Evolutionary conservation across 139 green algal species (phyloP).

Genomic region (Chlamydomonas sphaeroides): DNA sequence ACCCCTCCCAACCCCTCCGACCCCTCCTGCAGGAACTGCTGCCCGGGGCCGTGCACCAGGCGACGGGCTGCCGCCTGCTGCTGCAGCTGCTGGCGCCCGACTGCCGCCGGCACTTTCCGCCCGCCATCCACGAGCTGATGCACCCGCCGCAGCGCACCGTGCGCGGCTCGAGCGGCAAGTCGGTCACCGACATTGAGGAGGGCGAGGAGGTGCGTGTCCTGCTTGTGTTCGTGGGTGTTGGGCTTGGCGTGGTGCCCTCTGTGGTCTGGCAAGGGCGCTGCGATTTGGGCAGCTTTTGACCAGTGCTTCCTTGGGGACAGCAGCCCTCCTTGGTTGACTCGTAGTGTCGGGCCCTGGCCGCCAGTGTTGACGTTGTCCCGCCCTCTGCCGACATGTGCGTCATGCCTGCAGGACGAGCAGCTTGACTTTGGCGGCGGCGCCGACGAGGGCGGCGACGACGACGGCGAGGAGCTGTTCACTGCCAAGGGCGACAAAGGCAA

Average conservation of each 20-base stretch:
- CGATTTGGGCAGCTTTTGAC: not conserved
- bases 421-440: conserved; percentile 6
- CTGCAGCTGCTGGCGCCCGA: conserved; percentile 80
- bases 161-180: conserved; percentile 40
- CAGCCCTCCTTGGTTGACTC: no score
- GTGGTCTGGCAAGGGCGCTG: no score
- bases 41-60: conserved; percentile 58
- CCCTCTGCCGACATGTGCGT: no score
- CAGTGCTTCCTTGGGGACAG: conserved; percentile 13
- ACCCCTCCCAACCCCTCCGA: not conserved
- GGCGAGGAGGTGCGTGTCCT: conserved; percentile 53
- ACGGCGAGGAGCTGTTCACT: conserved; percentile 41
- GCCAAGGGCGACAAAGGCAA: conserved; percentile 7
- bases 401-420: conserved; percentile 27
- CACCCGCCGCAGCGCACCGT: conserved; percentile 58
- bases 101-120: conserved; percentile 73
- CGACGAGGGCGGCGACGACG: not conserved
- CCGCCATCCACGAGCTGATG: conserved; percentile 61
- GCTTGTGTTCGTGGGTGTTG: no score
- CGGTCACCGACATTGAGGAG: conserved; percentile 50
- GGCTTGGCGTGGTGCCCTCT: no score
- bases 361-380: no score
- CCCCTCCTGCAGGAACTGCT: conserved; percentile 64
- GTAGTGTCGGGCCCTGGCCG: no score
- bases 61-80: conserved; percentile 65